Base-by-base conservation (phyloP, 1,284 basidiomycete genomes). In the Trametes polyzona region DNA sequence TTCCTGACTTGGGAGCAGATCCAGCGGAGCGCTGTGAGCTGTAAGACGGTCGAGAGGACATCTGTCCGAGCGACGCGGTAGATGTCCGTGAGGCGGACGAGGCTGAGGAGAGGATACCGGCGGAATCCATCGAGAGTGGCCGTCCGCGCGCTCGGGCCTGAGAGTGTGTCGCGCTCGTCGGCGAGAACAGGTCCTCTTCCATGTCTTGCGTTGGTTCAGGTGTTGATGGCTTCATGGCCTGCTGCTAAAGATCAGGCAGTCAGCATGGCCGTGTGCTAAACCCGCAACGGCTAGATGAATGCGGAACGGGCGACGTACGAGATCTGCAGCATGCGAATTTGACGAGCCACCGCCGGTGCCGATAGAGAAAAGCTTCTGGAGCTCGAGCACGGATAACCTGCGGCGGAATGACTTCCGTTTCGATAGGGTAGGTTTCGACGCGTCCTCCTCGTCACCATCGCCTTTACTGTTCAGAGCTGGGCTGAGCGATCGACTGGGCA, bases 321-420 rank as follows among this genome's bases (percentile, higher is more conserved):
- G 7, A 27, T 58, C 52, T 37, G 55, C 30, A n/a, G n/a, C n/a
- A 24, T 43, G 49, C 2, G 61, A 36, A 39, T 44, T 54, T 44
- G 52, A 57, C 19, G 63, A 57, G 16, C 54, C 29, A 27, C 60
- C 56, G 10, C n/a, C n/a, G n/a, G n/a, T 9, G 24, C 24, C 8
- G 9, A 61, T 52, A 9, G 58, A 62, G 56, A 73, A 71, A n/a
- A 73, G 47, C 44, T 66, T 65, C 48, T 70, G 71, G 23, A 73
- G 59, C 47, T 73, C 69, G 11, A 71, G 67, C 5, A 69, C 67
- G 16, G 71, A 73, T 10, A 73, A 62, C 7, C 70, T 62, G 1
- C 62, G 66, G 12, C 68, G 64, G 64, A 73, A 73, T 8, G 71
- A 71, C 30, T 65, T 68, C 43, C 64, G 59, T 49, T 64, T 66